These are phyloP conservation scores for Penicillium cinerascens DNA, from an alignment of 495 filamentous ascomycete genomes.

Conservation along the genomic window DNA sequence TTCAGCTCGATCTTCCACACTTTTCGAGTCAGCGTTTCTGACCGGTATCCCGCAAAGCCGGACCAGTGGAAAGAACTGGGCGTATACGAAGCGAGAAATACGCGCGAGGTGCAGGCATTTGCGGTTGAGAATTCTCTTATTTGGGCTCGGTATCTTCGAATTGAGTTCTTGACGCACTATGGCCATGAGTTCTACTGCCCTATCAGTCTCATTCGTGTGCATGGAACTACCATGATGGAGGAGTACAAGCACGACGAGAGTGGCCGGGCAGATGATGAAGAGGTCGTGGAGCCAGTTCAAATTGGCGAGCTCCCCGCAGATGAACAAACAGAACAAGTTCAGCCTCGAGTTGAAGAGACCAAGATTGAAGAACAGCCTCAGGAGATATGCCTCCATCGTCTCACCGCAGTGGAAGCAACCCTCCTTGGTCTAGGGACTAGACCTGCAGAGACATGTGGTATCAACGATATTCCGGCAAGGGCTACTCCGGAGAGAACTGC, in stretches of 20 bases:
- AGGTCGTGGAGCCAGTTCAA: slow-evolving; percentile 33
- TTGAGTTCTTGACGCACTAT: slow-evolving; percentile 92
- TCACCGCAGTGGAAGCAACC: slow-evolving; percentile 12
- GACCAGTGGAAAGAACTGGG: slow-evolving; percentile 91
- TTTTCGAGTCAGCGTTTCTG: slow-evolving; percentile 85
- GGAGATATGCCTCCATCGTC: slow-evolving; percentile 17
- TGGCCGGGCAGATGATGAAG: slow-evolving; percentile 57
- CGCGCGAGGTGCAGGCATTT: slow-evolving; percentile 91
- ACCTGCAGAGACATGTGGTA: slow-evolving; percentile 15
- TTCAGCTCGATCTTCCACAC: slow-evolving; percentile 94
- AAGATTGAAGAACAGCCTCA: background rate
- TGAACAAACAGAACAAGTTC: slow-evolving; percentile 3
- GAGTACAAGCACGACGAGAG: slow-evolving; percentile 78
- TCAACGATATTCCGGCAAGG: slow-evolving; percentile 13
- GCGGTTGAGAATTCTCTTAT: slow-evolving; percentile 88
- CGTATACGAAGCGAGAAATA: slow-evolving; percentile 85
- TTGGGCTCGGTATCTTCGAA: slow-evolving; percentile 86
- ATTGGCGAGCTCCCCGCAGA: slow-evolving; percentile 31
- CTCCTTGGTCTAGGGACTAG: slow-evolving; percentile 7
- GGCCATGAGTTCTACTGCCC: slow-evolving; percentile 97
- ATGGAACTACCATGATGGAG: slow-evolving; percentile 96
- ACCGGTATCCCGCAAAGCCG: slow-evolving; percentile 85
- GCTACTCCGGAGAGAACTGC: slow-evolving; percentile 5
- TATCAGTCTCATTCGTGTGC: slow-evolving; percentile 81
- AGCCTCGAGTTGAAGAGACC: slow-evolving; percentile 1